A percentile compares a stretch with the other conserved stretches of the same genome.
Evolutionary conservation across 345 rosid species (phyloP).

Genomic region (Eucalyptus polybractea): DNA sequence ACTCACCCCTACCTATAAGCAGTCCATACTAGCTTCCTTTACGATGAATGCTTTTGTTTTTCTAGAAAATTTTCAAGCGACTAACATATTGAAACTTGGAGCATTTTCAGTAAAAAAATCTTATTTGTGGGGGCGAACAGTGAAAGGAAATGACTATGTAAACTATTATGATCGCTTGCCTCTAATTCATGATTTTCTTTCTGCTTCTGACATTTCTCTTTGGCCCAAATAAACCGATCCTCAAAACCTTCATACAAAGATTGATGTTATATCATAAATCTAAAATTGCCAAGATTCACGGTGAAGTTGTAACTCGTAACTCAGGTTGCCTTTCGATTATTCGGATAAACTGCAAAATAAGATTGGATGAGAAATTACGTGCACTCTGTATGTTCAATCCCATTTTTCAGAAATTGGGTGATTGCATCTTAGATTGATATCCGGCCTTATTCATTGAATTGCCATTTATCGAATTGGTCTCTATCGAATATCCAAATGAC

Average conservation of each 20-base stretch:
- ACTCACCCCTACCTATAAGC: neutral
- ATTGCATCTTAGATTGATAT: neutral
- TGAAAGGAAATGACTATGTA: neutral
- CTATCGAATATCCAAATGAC: neutral
- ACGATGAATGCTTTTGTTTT: neutral
- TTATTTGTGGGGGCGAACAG: neutral
- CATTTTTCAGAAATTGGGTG: no score
- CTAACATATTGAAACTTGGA: neutral
- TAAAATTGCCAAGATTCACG: no score
- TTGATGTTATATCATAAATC: no score
- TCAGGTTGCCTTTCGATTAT: no score
- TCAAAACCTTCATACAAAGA: no score
- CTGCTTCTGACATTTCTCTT: no score
- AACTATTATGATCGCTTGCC: neutral
- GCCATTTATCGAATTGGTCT: neutral
- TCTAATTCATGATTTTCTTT: neutral
- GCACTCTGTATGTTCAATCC: no score
- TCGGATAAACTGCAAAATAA: no score
- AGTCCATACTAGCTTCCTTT: neutral
- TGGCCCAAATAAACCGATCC: no score
- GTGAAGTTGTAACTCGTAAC: no score
- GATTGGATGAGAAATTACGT: no score
- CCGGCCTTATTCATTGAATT: neutral
- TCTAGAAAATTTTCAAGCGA: neutral
- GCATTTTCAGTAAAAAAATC: neutral